Evolutionary conservation across 257 asterid species (phyloP).

Genomic region (Hygrophila difformis): DNA sequence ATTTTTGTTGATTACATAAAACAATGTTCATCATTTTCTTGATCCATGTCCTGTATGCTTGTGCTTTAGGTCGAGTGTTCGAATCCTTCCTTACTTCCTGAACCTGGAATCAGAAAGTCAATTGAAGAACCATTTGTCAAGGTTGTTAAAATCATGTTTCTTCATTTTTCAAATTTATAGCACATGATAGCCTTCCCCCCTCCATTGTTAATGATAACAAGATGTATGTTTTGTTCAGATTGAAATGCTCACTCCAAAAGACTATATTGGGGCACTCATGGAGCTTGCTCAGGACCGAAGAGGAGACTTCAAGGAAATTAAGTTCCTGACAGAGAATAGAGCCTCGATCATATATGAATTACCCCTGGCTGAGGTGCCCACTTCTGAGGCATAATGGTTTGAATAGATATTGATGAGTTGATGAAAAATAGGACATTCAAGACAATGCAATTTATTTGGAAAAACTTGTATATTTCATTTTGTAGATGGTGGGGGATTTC

Average conservation of each 20-base stretch:
- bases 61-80: constrained; percentile 80
- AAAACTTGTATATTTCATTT: constrained; percentile 18
- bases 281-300: constrained; percentile 98
- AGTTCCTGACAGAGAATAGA: constrained; percentile 77
- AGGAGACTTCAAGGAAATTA: constrained; percentile 91
- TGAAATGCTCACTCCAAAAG: constrained; percentile 94
- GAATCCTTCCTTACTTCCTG: constrained; percentile 94
- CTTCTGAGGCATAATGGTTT: constrained; percentile 16
- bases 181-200: constrained; percentile 6
- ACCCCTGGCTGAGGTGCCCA: constrained; percentile 91
- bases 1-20: constrained; percentile 2
- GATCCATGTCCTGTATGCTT: constrained; percentile 5
- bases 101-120: constrained; percentile 83
- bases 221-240: constrained; percentile 42
- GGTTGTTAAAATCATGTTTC: constrained; percentile 33
- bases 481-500: constrained; percentile 99
- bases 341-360: constrained; percentile 70
- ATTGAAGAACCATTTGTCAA: constrained; percentile 94
- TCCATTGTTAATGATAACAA: constrained; percentile 13
- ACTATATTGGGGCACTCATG: constrained; percentile 88
- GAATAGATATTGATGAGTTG: neutral
- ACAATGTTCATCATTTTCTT: constrained; percentile 11
- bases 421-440: constrained; percentile 6
- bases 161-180: constrained; percentile 9
- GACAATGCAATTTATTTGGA: constrained; percentile 9